Base-by-base conservation (phyloP, 1,139 yeast species). In the Saccharomycopsis phalli region DNA sequence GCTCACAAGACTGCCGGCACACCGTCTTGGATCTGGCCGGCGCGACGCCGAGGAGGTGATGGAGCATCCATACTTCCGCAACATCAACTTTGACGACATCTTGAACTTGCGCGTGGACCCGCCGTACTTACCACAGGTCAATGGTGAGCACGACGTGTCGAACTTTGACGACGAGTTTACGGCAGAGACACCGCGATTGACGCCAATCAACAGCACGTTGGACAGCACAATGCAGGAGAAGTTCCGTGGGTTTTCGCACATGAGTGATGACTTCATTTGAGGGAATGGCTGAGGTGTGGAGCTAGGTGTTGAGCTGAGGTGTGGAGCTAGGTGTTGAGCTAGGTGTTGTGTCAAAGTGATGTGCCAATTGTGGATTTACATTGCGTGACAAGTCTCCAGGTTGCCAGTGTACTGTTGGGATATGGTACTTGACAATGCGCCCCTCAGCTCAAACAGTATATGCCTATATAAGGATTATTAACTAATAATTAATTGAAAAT, bases 111-210 rank as follows among this genome's bases (percentile, higher is more conserved):
- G 80, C 41, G 79, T 87, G 26, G 77, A 77, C 42, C 94, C 97
- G 1, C 98, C 98, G 28, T 81, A 75, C 53, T 63, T 80, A 41
- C 93, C 93, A 1, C 87, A 81, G 51, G 71, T 91, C 42, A 76
- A 75, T 41, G 78, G 86, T 37, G 94, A 93, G 39, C 88, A 88
- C 45, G 97, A 88, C 61, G 88, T 88, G 39, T 75, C 93, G 17
- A 87, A 87, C 64, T 91, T 91, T 56, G 98, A 91, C 62, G 81
- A 80, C 55, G 97, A 91, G 57, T 91, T 91, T 57, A 91, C 98
- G 1, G 76, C 86, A 2, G 97, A 93, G 56, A 83, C 94, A 25
- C 97, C 98, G 30, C 80, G 94, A 40, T 69, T 91, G 60, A 91
- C 98, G 0, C 98, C 98, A 1, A 91, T 91, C 37, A 91, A 84